These are phyloP conservation scores for Tolypocladium album DNA, from an alignment of 2,329 filamentous ascomycete genomes.

Conservation along the genomic window DNA sequence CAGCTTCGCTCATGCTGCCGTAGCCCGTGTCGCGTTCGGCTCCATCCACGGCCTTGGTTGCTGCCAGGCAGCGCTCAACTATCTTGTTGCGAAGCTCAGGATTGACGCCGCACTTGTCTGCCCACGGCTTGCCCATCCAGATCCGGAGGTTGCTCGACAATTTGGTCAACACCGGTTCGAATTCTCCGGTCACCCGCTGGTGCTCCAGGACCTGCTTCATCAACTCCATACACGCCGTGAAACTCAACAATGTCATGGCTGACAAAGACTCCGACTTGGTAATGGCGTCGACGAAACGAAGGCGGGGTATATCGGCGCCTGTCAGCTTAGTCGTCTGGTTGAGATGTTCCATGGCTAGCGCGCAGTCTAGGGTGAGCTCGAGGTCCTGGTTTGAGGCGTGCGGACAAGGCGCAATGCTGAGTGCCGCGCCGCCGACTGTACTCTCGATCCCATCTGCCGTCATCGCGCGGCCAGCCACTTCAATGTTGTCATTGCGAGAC, in stretches of 20 bases:
- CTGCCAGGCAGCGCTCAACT: constrained; percentile 42
- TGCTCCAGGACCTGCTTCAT: constrained; percentile 42
- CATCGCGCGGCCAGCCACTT: constrained; percentile 42
- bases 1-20: constrained; percentile 43
- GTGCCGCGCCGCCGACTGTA: constrained; percentile 15
- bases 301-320: constrained; percentile 26
- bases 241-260: constrained; percentile 46
- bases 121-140: constrained; percentile 46
- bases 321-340: constrained; percentile 27
- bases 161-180: constrained; percentile 39
- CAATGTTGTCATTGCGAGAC: constrained; percentile 45
- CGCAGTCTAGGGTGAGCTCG: constrained; percentile 46
- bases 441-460: constrained; percentile 16
- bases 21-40: constrained; percentile 52
- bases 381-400: constrained; percentile 37
- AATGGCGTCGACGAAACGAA: constrained; percentile 39
- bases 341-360: constrained; percentile 50
- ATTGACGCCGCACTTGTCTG: constrained; percentile 40
- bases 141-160: constrained; percentile 47
- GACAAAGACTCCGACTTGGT: constrained; percentile 28
- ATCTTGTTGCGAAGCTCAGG: constrained; percentile 40
- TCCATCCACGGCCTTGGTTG: constrained; percentile 46
- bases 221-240: constrained; percentile 46
- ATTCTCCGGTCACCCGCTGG: constrained; percentile 33
- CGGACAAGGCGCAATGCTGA: constrained; percentile 34